Conservation (phyloP, 1,284 basidiomycete genomes). For the Entoloma clypeatum region DNA sequence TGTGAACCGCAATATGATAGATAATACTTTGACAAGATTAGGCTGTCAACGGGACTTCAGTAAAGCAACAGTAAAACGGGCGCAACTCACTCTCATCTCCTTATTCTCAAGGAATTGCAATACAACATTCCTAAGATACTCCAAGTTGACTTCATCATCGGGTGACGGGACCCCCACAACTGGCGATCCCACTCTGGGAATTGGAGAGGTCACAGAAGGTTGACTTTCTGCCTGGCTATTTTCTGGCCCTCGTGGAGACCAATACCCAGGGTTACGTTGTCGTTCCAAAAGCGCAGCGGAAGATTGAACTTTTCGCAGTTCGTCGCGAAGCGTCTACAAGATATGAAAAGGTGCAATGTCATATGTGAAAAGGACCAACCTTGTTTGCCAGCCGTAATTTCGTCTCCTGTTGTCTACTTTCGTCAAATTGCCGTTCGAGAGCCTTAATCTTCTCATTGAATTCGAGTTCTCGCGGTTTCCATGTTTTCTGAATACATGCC, state of each 20-base stretch:
- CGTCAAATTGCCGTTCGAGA: constrained; percentile 60
- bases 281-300: constrained; percentile 86
- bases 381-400: constrained; percentile 73
- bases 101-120: constrained; percentile 71
- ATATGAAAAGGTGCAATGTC: constrained; percentile 9
- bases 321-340: constrained; percentile 77
- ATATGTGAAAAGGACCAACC: constrained; percentile 34
- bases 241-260: constrained; percentile 53
- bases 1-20: constrained; percentile 89
- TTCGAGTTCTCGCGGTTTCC: constrained; percentile 43
- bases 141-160: constrained; percentile 92
- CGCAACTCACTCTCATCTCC: constrained; percentile 35
- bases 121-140: constrained; percentile 92
- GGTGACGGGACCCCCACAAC: constrained; percentile 40
- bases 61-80: background rate
- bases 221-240: constrained; percentile 33
- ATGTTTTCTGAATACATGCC: constrained; percentile 35
- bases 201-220: constrained; percentile 43
- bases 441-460: constrained; percentile 40
- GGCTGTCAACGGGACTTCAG: constrained; percentile 48
- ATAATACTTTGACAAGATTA: constrained; percentile 84
- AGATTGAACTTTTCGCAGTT: constrained; percentile 88
- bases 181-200: constrained; percentile 40
- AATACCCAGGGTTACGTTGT: constrained; percentile 89
- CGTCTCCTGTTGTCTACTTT: constrained; percentile 58